These are phyloP conservation scores for Evansstolkia leycettana DNA, from an alignment of 495 filamentous ascomycete genomes.

Conservation along the genomic window DNA sequence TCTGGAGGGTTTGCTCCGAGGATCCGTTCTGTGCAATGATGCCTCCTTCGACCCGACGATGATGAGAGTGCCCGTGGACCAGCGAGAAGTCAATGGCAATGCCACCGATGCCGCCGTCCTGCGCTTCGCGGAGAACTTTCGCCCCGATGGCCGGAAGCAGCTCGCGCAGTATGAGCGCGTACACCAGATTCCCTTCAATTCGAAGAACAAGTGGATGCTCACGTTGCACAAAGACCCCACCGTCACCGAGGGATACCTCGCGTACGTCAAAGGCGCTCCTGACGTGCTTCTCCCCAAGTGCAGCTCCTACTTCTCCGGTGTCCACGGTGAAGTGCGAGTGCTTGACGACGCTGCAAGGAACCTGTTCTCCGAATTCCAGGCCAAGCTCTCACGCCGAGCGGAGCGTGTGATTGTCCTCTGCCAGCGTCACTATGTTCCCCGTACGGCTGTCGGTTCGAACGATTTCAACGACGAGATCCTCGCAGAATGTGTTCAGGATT, in stretches of 20 bases:
- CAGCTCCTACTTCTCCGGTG: constrained; percentile 27
- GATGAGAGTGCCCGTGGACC: constrained; percentile 33
- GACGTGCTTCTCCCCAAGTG: constrained; percentile 36
- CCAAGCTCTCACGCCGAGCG: constrained; percentile 29
- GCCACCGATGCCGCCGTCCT: constrained; percentile 63
- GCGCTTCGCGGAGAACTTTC: constrained; percentile 50
- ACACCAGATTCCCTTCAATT: constrained; percentile 63
- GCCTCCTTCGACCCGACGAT: constrained; percentile 55
- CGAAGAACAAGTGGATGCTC: constrained; percentile 58
- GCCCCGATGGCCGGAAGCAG: constrained; percentile 31
- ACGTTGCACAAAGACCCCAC: constrained; percentile 16
- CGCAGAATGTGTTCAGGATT: constrained; percentile 19
- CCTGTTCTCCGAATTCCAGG: constrained; percentile 25
- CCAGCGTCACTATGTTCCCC: constrained; percentile 17
- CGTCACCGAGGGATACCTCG: constrained; percentile 8
- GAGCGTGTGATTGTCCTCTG: constrained; percentile 41
- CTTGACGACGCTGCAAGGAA: constrained; percentile 21
- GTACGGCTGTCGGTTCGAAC: constrained; percentile 15
- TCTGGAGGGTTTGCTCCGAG: constrained; percentile 12
- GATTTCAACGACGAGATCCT: constrained; percentile 35
- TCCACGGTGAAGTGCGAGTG: constrained; percentile 17
- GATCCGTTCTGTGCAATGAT: constrained; percentile 48
- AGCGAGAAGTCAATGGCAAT: constrained; percentile 54
- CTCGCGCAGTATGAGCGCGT: constrained; percentile 37
- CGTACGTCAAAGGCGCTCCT: constrained; percentile 39